Evolutionary conservation across 2,329 filamentous ascomycete genomes (phyloP).

Genomic region (Sporothrix brasiliensis): DNA sequence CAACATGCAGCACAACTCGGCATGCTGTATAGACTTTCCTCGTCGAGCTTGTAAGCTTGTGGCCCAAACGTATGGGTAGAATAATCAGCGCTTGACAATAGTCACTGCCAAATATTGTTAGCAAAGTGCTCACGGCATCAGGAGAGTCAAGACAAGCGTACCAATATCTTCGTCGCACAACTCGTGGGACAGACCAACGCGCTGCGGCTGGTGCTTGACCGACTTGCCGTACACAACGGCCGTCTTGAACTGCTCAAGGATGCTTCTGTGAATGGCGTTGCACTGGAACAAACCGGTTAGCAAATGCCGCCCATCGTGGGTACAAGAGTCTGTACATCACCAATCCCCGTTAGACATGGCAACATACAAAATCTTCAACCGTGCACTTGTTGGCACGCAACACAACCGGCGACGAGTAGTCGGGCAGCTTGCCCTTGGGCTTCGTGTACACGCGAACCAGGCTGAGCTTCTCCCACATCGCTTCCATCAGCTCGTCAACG

Average conservation of each 20-base stretch:
- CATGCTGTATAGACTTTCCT: constrained; percentile 17
- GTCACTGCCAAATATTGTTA: constrained; percentile 51
- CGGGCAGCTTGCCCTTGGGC: constrained; percentile 90
- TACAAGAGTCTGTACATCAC: too few species aligned
- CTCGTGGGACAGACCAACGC: constrained; percentile 88
- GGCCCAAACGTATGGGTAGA: background rate
- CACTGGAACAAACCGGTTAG: constrained; percentile 61
- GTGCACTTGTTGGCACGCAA: constrained; percentile 80
- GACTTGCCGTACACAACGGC: constrained; percentile 97
- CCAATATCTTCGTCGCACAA: constrained; percentile 96
- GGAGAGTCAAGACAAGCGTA: constrained; percentile 53
- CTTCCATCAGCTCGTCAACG: constrained; percentile 91
- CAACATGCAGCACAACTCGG: background rate
- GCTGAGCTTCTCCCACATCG: constrained; percentile 95
- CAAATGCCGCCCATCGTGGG: background rate
- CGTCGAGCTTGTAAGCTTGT: constrained; percentile 18
- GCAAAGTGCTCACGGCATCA: background rate
- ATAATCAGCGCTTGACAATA: constrained; percentile 66
- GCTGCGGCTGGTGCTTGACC: constrained; percentile 97
- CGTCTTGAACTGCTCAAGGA: constrained; percentile 91
- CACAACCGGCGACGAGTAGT: constrained; percentile 90
- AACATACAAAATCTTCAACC: constrained; percentile 92
- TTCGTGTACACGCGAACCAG: constrained; percentile 95
- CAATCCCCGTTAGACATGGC: too few species aligned
- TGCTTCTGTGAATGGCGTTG: constrained; percentile 94